Evolutionary conservation across 2,329 filamentous ascomycete genomes (phyloP).

Genomic region (Colletotrichum cereale): DNA sequence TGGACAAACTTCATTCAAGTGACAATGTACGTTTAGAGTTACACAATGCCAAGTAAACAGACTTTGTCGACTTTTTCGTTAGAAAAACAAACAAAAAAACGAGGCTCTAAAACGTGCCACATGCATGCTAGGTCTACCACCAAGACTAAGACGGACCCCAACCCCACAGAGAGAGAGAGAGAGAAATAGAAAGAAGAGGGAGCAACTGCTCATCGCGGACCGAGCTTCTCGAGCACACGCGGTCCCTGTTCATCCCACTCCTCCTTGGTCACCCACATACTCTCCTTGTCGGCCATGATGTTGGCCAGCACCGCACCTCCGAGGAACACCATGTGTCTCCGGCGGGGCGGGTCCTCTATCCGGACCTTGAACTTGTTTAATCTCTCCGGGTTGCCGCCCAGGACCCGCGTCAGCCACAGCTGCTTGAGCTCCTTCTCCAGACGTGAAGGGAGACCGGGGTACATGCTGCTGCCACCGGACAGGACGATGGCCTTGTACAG

Average conservation of each 20-base stretch:
- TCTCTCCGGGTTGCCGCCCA: conserved; percentile 92
- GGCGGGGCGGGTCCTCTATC: conserved; percentile 96
- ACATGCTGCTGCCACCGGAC: conserved; percentile 98
- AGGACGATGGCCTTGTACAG: conserved; percentile 98
- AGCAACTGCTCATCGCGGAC: conserved; percentile 74
- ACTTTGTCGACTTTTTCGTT: conserved; percentile 39
- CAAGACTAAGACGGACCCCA: conserved; percentile 28
- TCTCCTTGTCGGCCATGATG: conserved; percentile 98
- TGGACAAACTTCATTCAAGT: not conserved
- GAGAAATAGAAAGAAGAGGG: not conserved
- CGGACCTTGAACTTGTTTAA: conserved; percentile 99
- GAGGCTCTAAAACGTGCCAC: conserved; percentile 39
- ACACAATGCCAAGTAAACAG: conserved; percentile 2
- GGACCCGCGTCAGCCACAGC: conserved; percentile 92
- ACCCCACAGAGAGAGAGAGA: not conserved
- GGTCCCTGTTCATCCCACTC: conserved; percentile 97
- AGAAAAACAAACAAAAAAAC: conserved; percentile 26
- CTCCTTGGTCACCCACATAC: conserved; percentile 98
- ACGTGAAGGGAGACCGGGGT: conserved; percentile 92
- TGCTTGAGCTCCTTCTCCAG: conserved; percentile 99
- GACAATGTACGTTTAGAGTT: not conserved
- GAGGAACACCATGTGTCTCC: conserved; percentile 99
- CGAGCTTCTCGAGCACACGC: conserved; percentile 89
- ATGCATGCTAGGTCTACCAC: conserved; percentile 40
- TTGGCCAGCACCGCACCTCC: conserved; percentile 97